These are phyloP conservation scores for Ophiocordyceps robertsii DNA, from an alignment of 2,329 filamentous ascomycete genomes.

Conservation along the genomic window DNA sequence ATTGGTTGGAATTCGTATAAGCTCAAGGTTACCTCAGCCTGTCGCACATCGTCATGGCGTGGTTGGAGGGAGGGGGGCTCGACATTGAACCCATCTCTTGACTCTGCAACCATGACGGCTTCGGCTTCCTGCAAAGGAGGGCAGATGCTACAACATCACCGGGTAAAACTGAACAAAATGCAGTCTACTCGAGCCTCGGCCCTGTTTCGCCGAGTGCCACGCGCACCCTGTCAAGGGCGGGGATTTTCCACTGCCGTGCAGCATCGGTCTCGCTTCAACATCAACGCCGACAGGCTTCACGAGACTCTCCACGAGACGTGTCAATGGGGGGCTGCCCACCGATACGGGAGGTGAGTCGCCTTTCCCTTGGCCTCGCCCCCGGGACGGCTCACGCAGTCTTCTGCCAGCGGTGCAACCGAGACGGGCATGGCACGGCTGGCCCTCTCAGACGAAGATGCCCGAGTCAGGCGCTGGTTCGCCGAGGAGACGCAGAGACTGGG, in stretches of 20 bases:
- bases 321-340: slow-evolving; percentile 8
- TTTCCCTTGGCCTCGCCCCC: too few relatives aligned
- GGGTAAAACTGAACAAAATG: too few relatives aligned
- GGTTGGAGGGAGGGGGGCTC: too few relatives aligned
- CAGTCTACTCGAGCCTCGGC: too few relatives aligned
- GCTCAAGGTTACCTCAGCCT: too few relatives aligned
- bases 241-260: not conserved
- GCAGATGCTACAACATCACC: too few relatives aligned
- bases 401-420: slow-evolving; percentile 24
- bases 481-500: slow-evolving; percentile 47
- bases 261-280: not conserved
- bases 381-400: not conserved
- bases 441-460: slow-evolving; percentile 57
- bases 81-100: too few relatives aligned
- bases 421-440: slow-evolving; percentile 67
- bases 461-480: slow-evolving; percentile 64
- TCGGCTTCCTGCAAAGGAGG: too few relatives aligned
- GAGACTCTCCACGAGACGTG: slow-evolving; percentile 10
- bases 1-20: too few relatives aligned
- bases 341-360: slow-evolving; percentile 14
- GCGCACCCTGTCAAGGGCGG: not conserved
- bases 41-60: too few relatives aligned
- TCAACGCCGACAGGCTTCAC: not conserved
- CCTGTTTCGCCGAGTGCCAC: not conserved
- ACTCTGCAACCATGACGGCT: too few relatives aligned